Evolutionary conservation across 75 land plant species (phyloP).

Genomic region (Pinus taeda): DNA sequence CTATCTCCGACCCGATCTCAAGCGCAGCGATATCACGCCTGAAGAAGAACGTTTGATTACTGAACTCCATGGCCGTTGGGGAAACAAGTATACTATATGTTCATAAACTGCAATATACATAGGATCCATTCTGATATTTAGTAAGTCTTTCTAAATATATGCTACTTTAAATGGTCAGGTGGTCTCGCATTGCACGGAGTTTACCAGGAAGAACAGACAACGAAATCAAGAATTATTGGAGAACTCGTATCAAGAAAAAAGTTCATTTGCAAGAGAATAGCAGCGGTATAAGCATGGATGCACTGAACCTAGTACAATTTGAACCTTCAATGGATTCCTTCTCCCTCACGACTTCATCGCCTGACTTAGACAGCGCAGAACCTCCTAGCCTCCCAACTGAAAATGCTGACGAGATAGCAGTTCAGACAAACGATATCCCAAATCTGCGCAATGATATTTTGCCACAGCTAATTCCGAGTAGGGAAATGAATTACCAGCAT

Average conservation of each 20-base stretch:
- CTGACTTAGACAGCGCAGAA: neutral
- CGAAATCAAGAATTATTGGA: slow-evolving; percentile 18
- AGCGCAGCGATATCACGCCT: slow-evolving; percentile 26
- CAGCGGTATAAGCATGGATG: neutral
- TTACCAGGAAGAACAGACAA: slow-evolving; percentile 19
- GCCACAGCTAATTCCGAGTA: neutral
- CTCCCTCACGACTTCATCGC: neutral
- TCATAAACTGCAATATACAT: too few species aligned
- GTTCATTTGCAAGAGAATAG: neutral
- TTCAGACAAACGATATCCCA: neutral
- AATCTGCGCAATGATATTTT: neutral
- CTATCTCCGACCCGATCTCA: slow-evolving; percentile 37
- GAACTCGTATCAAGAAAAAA: slow-evolving; percentile 19
- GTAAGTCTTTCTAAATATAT: too few species aligned
- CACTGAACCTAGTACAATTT: neutral
- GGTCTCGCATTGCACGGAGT: slow-evolving; percentile 8
- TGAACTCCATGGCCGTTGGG: slow-evolving; percentile 31
- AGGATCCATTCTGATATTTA: too few species aligned
- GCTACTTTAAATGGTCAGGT: too few species aligned
- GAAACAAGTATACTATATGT: slow-evolving; percentile 22
- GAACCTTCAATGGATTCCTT: neutral
- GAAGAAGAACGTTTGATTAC: slow-evolving; percentile 40
- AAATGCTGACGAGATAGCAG: neutral
- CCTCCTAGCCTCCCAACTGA: neutral
- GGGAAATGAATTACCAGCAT: neutral